These are phyloP conservation scores for Lizonia empirigonia DNA, from an alignment of 2,329 filamentous ascomycete species.

Conservation along the genomic window DNA sequence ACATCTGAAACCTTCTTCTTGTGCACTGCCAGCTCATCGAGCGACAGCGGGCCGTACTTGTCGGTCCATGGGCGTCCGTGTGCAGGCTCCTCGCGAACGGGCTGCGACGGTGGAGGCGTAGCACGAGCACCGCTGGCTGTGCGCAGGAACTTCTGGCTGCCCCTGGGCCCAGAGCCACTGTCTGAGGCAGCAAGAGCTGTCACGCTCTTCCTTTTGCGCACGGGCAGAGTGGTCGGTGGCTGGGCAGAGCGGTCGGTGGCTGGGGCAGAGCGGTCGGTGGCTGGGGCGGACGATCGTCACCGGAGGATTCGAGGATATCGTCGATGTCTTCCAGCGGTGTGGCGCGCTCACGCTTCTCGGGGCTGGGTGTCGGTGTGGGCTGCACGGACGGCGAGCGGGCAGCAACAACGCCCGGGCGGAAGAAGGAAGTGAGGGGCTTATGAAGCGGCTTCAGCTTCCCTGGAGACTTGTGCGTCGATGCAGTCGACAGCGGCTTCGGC, in stretches of 20 bases:
- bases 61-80: conserved; percentile 85
- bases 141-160: conserved; percentile 54
- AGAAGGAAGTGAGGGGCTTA: conserved; percentile 57
- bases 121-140: conserved; percentile 42
- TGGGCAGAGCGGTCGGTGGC: conserved; percentile 29
- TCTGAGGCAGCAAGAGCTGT: conserved; percentile 18
- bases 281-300: conserved; percentile 34
- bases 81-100: conserved; percentile 40
- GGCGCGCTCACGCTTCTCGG: conserved; percentile 44
- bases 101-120: conserved; percentile 37
- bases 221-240: conserved; percentile 31
- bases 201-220: conserved; percentile 39
- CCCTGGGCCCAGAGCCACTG: conserved; percentile 27
- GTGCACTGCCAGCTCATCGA: conserved; percentile 90
- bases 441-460: conserved; percentile 47
- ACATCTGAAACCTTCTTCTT: conserved; percentile 93
- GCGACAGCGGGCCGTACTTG: conserved; percentile 72
- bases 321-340: conserved; percentile 40
- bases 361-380: conserved; percentile 47
- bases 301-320: conserved; percentile 47
- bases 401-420: conserved; percentile 50
- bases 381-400: conserved; percentile 50
- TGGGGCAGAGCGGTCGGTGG: conserved; percentile 31
- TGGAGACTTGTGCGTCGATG: conserved; percentile 33
- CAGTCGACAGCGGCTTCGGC: conserved; percentile 25